Evolutionary conservation across 1,139 yeast genomes (phyloP), one percentile per base, ranked within the genome.

Genomic region (Pichia inconspicua): DNA sequence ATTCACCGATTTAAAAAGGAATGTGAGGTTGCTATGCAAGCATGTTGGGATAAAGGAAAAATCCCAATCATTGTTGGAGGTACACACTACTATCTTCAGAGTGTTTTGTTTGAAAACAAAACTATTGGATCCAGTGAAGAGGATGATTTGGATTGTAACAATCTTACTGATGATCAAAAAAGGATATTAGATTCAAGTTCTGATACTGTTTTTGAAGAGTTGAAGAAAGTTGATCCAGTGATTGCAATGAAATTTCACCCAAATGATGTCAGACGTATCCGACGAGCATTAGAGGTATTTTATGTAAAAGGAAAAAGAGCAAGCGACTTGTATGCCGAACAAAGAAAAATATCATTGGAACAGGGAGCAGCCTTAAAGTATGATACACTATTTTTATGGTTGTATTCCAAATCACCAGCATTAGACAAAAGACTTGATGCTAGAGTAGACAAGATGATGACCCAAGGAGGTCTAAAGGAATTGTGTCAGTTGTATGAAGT

Each of bases 51-150:
- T 0, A 63, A 84, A 37, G 87, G 87, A 0, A 89, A 88, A 58
- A 59, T 84, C 1, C 97, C 99, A 0, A 84, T 92, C 6, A 66
- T 94, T 0, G 90, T 92, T 2, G 99, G 99, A 3, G 99, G 99
- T 0, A 92, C 98, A 0, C 97, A 90, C 62, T 92, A 92, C 63
- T 92, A 92, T 63, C 70, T 89, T 39, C 96, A 86, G 63, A 78
- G 85, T 17, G 67, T 88, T 2, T 63, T 94, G 17, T 88, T 90
- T 60, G 72, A 75, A 45, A 84, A 86, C 58, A 79, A 82, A 55
- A 82, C 87, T 0, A 67, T 77, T 6, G 69, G 68, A 9, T 64
- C 65, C 10, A 58, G 66, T 57, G 59, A 63, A 5, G 47, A 59
- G 9, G 53, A 40, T 9, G 44, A 35, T 15, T 19, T n/a, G 14